Conservation (phyloP, 2,329 filamentous ascomycete genomes). For the Cladosporium sp. region DNA sequence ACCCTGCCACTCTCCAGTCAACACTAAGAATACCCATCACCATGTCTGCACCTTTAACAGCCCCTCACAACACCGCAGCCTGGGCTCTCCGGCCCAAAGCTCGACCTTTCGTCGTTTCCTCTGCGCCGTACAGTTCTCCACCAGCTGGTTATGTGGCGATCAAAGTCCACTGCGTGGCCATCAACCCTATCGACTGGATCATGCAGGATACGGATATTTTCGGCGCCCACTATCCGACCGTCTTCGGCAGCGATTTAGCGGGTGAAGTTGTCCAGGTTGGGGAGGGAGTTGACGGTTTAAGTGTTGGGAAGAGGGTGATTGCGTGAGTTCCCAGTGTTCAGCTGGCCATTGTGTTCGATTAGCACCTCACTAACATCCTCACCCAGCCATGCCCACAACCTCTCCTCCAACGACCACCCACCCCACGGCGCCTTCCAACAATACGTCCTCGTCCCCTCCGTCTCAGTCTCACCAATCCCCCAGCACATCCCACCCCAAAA, state of each 20-base stretch:
- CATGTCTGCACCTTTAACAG: not conserved
- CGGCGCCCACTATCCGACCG: constrained; percentile 18
- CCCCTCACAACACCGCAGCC: constrained; percentile 30
- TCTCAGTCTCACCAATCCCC: constrained; percentile 15
- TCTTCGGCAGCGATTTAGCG: constrained; percentile 27
- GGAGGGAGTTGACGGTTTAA: constrained; percentile 20
- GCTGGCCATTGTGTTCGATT: too few species aligned
- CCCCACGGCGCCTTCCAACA: constrained; percentile 19
- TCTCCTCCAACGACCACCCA: constrained; percentile 11
- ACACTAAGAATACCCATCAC: not conserved
- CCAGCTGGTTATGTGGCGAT: constrained; percentile 37
- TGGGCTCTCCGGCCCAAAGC: constrained; percentile 32
- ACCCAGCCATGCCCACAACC: constrained; percentile 4
- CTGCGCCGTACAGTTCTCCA: constrained; percentile 35
- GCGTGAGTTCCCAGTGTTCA: constrained; percentile 32
- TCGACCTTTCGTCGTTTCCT: constrained; percentile 30
- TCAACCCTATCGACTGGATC: constrained; percentile 36
- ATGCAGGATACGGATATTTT: constrained; percentile 37
- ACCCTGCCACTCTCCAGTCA: too few species aligned
- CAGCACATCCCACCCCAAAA: constrained; percentile 16
- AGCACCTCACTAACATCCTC: not conserved
- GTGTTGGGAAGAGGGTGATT: constrained; percentile 43
- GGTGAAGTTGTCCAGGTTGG: constrained; percentile 30
- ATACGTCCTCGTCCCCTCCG: constrained; percentile 15
- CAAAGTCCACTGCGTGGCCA: constrained; percentile 35